These are phyloP conservation scores for Alternaria ethzedia DNA, from an alignment of 2,329 filamentous ascomycete species.

Conservation along the genomic window DNA sequence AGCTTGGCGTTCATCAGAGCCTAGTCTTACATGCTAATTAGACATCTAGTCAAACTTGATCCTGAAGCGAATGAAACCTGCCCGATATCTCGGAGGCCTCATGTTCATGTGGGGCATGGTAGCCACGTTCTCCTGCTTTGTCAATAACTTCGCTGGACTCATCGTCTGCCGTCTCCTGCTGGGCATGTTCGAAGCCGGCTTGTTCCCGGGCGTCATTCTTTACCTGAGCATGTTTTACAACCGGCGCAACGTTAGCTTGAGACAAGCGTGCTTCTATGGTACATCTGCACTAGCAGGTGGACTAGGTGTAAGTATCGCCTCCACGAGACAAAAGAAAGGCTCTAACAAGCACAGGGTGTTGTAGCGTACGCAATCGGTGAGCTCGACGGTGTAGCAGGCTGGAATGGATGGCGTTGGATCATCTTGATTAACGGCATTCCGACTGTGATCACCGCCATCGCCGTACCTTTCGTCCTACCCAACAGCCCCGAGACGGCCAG, in stretches of 20 bases:
- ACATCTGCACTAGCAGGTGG: slow-evolving; percentile 61
- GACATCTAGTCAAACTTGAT: neutral
- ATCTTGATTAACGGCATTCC: slow-evolving; percentile 41
- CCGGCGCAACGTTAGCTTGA: slow-evolving; percentile 56
- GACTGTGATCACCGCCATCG: slow-evolving; percentile 47
- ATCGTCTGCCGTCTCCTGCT: slow-evolving; percentile 36
- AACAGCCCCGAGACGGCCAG: slow-evolving; percentile 53
- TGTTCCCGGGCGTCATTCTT: slow-evolving; percentile 36
- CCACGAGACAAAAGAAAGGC: no score
- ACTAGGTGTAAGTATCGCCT: slow-evolving; percentile 48
- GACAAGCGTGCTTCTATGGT: slow-evolving; percentile 60
- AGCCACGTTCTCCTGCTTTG: slow-evolving; percentile 30
- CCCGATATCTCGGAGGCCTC: slow-evolving; percentile 30
- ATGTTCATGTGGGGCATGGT: slow-evolving; percentile 35
- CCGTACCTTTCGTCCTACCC: slow-evolving; percentile 58
- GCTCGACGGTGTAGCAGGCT: slow-evolving; percentile 28
- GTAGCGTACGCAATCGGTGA: slow-evolving; percentile 38
- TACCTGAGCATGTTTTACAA: slow-evolving; percentile 40
- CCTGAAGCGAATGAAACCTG: slow-evolving; percentile 42
- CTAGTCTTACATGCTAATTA: neutral
- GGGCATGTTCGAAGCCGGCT: slow-evolving; percentile 38
- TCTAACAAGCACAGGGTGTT: slow-evolving; percentile 15
- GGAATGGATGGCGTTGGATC: slow-evolving; percentile 40
- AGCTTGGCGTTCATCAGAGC: slow-evolving; percentile 32
- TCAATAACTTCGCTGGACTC: slow-evolving; percentile 34